Conservation (phyloP, 2,329 filamentous ascomycete species). For the Seiridium unicorne region DNA sequence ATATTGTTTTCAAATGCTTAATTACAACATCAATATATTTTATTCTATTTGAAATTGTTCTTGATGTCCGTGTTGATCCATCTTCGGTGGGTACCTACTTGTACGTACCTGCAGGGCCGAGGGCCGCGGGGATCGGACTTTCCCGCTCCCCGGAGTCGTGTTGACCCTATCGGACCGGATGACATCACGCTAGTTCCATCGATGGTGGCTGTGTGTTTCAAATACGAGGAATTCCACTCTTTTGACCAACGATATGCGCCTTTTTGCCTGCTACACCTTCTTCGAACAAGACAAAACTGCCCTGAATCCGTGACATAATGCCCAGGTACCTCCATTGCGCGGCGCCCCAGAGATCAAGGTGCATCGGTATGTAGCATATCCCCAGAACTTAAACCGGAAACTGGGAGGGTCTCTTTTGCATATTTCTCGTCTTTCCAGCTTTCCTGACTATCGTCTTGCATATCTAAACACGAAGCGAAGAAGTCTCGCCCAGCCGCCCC, state of each 20-base stretch:
- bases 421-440: neutral
- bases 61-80: no score
- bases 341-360: no score
- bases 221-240: slow-evolving; percentile 9
- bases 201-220: slow-evolving; percentile 9
- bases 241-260: slow-evolving; percentile 1
- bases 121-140: no score
- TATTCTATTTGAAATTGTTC: no score
- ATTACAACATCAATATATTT: no score
- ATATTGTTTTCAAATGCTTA: no score
- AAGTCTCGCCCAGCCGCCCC: neutral
- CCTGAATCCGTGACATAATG: neutral
- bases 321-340: neutral
- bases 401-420: no score
- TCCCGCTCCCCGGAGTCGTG: no score
- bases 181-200: neutral
- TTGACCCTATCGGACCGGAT: neutral
- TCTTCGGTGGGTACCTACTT: no score
- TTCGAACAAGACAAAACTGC: neutral
- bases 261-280: neutral
- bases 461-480: neutral
- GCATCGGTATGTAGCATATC: neutral
- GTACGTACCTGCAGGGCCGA: no score
- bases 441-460: neutral
- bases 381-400: neutral